Conservation (phyloP, 129 eudicot species). For the Lonicera japonica region DNA sequence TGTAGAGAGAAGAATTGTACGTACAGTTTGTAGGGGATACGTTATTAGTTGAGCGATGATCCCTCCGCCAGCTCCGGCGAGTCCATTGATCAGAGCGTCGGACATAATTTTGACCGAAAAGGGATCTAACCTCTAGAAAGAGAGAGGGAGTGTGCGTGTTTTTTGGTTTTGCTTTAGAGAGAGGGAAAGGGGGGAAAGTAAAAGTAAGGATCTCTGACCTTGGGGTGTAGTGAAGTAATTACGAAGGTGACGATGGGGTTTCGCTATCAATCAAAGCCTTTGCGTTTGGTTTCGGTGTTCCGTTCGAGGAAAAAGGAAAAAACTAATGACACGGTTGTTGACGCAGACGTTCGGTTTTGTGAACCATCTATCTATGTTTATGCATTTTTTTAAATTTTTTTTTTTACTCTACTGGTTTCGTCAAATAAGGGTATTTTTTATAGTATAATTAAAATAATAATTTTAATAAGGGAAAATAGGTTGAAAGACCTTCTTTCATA, state of each 20-base stretch:
- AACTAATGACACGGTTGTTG: slow-evolving; percentile 13
- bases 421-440: too few species aligned
- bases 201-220: slow-evolving; percentile 26
- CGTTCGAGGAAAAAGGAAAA: slow-evolving; percentile 29
- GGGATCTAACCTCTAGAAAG: slow-evolving; percentile 22
- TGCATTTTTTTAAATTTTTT: background rate
- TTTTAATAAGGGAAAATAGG: too few species aligned
- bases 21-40: slow-evolving; percentile 87
- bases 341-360: background rate
- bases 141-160: slow-evolving; percentile 9
- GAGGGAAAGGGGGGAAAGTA: slow-evolving; percentile 10
- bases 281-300: slow-evolving; percentile 10
- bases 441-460: too few species aligned
- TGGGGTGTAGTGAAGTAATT: slow-evolving; percentile 13
- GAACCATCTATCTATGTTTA: too few species aligned
- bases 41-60: slow-evolving; percentile 98
- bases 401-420: too few species aligned
- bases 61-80: slow-evolving; percentile 98
- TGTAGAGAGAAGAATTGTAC: slow-evolving; percentile 13
- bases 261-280: slow-evolving; percentile 1
- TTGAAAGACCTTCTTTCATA: too few species aligned
- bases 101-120: slow-evolving; percentile 40
- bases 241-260: background rate
- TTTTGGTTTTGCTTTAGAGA: slow-evolving; percentile 19
- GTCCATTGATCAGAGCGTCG: slow-evolving; percentile 89